Conservation (phyloP, 305 asterid species). For the Rubia tinctorum region DNA sequence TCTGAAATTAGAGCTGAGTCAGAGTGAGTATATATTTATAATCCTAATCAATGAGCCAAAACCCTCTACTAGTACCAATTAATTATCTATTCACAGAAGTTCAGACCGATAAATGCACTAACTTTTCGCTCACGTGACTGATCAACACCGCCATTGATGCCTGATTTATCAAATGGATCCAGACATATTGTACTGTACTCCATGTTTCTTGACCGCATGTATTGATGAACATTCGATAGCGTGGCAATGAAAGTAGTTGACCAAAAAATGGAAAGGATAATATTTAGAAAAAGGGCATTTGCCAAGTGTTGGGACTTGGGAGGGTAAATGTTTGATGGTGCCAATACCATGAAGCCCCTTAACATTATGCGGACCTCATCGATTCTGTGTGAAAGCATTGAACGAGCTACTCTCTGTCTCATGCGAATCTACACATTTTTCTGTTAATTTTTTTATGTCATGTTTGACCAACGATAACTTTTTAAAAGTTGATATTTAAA, state of each 20-base stretch:
- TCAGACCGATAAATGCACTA: not conserved
- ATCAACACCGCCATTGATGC: not conserved
- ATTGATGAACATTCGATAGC: not conserved
- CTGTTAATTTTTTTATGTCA: too few relatives aligned
- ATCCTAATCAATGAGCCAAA: too few relatives aligned
- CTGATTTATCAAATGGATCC: not conserved
- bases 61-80: not conserved
- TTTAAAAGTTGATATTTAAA: too few relatives aligned
- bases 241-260: not conserved
- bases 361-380: not conserved
- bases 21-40: too few relatives aligned
- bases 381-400: slow-evolving; percentile 3
- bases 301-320: too few relatives aligned
- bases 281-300: too few relatives aligned
- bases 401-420: too few relatives aligned
- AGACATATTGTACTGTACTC: too few relatives aligned
- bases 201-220: too few relatives aligned
- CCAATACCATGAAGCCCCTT: slow-evolving; percentile 12
- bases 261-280: not conserved
- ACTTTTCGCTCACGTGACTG: not conserved
- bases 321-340: slow-evolving; percentile 13
- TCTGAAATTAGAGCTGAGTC: too few relatives aligned
- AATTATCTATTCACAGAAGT: not conserved
- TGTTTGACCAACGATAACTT: too few relatives aligned
- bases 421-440: too few relatives aligned